A percentile compares a stretch with the other conserved stretches of the same genome.
Conservation (phyloP, 202 grass and related monocot genomes). For the Schoenoplectus tabernaemontani region DNA sequence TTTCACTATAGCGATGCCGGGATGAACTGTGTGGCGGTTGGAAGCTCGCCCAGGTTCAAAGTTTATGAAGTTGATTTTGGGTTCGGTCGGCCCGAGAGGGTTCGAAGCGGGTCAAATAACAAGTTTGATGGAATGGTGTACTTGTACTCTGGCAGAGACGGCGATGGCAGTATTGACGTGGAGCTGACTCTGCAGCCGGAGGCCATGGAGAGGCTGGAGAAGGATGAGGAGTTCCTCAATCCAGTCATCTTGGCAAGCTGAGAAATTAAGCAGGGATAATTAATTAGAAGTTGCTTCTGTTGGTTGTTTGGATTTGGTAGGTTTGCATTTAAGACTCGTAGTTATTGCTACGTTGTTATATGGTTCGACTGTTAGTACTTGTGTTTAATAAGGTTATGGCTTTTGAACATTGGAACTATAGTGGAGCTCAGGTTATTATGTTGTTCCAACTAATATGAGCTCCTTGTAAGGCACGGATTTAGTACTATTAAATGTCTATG, state of each 20-base stretch:
- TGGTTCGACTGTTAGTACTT: not conserved
- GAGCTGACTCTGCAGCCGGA: conserved; percentile 78
- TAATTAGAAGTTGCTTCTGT: not conserved
- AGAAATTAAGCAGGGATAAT: not conserved
- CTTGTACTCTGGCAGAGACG: conserved; percentile 63
- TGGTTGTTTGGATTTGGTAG: conserved; percentile 17
- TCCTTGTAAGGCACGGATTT: not conserved
- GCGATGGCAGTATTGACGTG: conserved; percentile 71
- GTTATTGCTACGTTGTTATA: not conserved
- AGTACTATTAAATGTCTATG: not conserved
- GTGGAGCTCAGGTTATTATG: not conserved
- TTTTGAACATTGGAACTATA: not conserved
- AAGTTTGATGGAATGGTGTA: conserved; percentile 99
- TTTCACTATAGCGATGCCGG: conserved; percentile 96
- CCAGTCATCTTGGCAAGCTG: not conserved
- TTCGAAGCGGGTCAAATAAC: conserved; percentile 82
- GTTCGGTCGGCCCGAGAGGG: conserved; percentile 64
- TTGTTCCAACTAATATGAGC: not conserved
- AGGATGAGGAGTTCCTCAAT: conserved; percentile 50
- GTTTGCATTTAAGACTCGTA: not conserved
- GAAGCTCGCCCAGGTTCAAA: conserved; percentile 80
- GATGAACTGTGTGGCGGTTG: conserved; percentile 85
- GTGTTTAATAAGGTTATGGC: conserved; percentile 17
- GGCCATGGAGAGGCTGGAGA: conserved; percentile 54
- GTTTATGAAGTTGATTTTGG: conserved; percentile 97